Percentiles rank a stretch among this genome's conserved stretches.
Conservation (phyloP, 495 filamentous ascomycete genomes). For the Echria macrotheca region DNA sequence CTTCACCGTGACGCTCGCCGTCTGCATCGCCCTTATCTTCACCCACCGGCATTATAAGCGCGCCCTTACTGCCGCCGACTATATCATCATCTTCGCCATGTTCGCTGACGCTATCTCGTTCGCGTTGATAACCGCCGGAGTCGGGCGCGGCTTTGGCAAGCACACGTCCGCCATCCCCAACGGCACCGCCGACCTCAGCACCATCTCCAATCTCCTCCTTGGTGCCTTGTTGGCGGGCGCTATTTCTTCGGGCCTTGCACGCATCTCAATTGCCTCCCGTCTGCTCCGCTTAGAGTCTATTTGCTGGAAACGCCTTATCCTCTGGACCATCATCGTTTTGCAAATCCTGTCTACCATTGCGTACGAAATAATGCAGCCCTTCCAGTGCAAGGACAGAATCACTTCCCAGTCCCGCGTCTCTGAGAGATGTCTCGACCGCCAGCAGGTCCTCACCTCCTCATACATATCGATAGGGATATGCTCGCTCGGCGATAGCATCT, state of each 20-base stretch:
- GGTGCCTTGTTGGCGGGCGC: background rate
- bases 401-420: slow-evolving; percentile 1
- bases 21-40: slow-evolving; percentile 1
- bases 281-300: background rate
- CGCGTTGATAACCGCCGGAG: no score
- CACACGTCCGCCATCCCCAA: background rate
- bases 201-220: slow-evolving; percentile 2
- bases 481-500: background rate
- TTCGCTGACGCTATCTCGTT: no score
- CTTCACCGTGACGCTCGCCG: background rate
- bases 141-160: background rate
- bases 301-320: background rate
- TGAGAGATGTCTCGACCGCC: background rate
- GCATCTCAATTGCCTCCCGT: slow-evolving; percentile 1
- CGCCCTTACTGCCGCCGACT: background rate
- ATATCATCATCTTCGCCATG: no score
- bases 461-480: background rate
- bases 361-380: background rate
- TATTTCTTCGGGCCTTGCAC: background rate
- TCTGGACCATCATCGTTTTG: background rate
- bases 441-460: background rate
- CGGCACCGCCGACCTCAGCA: background rate
- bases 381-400: background rate
- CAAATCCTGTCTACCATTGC: background rate
- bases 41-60: background rate